Conservation (phyloP, 768 basidiomycete genomes). For the Leccinum arenicola region DNA sequence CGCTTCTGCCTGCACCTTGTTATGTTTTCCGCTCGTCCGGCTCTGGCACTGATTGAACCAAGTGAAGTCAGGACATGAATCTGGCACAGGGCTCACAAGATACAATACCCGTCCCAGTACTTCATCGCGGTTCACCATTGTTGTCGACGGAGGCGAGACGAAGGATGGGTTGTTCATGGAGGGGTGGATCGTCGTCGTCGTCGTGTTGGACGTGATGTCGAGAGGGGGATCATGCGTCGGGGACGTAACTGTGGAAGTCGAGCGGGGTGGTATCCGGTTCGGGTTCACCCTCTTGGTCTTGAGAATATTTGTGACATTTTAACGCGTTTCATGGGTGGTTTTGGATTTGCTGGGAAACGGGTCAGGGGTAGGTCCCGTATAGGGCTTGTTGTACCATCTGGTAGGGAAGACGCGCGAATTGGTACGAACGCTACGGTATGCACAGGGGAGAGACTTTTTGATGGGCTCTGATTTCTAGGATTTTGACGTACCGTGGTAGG, state of each 20-base stretch:
- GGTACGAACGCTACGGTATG: no score
- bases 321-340: no score
- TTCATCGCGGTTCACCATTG: constrained; percentile 61
- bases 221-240: constrained; percentile 26
- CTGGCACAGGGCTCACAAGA: constrained; percentile 47
- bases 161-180: constrained; percentile 18
- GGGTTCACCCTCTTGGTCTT: background rate
- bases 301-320: no score
- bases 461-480: no score
- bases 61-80: background rate
- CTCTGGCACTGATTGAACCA: constrained; percentile 33
- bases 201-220: constrained; percentile 24
- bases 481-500: no score
- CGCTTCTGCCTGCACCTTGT: constrained; percentile 24
- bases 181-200: constrained; percentile 11
- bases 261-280: background rate
- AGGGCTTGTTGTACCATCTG: no score
- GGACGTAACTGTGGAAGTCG: background rate
- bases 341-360: no score
- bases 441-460: no score
- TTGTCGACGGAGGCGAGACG: constrained; percentile 32
- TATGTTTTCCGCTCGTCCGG: constrained; percentile 17
- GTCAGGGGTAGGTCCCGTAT: constrained; percentile 7
- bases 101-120: constrained; percentile 81
- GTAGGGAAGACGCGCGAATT: no score